These are phyloP conservation scores for Tolypocladium cylindrosporum DNA, from an alignment of 2,329 filamentous ascomycete species.

Conservation along the genomic window DNA sequence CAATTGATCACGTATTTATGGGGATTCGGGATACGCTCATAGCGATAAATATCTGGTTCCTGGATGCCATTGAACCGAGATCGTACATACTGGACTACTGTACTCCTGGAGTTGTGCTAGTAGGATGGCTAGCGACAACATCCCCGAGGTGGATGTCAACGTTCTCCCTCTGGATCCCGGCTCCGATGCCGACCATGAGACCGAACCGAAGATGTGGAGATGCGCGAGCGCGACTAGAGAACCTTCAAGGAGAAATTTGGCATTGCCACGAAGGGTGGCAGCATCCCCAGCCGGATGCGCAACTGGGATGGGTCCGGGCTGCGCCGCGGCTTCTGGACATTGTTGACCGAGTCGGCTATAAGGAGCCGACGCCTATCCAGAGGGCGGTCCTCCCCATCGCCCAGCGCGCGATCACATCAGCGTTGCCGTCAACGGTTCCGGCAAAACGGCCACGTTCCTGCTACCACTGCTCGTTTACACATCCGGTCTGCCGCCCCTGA, in stretches of 20 bases:
- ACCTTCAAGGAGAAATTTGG: slow-evolving; percentile 99
- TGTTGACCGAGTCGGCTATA: slow-evolving; percentile 77
- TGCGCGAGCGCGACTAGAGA: slow-evolving; percentile 97
- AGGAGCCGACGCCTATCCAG: slow-evolving; percentile 85
- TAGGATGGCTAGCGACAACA: no score
- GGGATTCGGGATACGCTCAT: no score
- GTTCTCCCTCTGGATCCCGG: no score
- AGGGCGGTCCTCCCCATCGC: slow-evolving; percentile 92
- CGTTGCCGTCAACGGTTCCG: slow-evolving; percentile 94
- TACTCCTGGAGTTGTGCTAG: no score
- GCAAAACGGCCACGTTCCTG: slow-evolving; percentile 94
- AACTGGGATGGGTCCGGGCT: slow-evolving; percentile 81
- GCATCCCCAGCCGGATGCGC: slow-evolving; percentile 92
- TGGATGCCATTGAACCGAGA: no score
- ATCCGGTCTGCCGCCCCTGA: slow-evolving; percentile 76
- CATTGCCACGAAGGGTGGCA: slow-evolving; percentile 85
- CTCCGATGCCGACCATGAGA: no score
- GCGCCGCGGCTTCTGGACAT: slow-evolving; percentile 67
- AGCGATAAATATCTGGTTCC: no score
- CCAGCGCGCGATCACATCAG: slow-evolving; percentile 84
- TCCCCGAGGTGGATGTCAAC: no score
- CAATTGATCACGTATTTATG: no score
- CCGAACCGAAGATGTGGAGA: slow-evolving; percentile 33
- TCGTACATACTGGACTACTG: no score
- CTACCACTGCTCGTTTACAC: slow-evolving; percentile 95